phyloP scores from a whole-genome alignment of 139 green algal genomes.

The Picochlorum costavermella region DNA sequence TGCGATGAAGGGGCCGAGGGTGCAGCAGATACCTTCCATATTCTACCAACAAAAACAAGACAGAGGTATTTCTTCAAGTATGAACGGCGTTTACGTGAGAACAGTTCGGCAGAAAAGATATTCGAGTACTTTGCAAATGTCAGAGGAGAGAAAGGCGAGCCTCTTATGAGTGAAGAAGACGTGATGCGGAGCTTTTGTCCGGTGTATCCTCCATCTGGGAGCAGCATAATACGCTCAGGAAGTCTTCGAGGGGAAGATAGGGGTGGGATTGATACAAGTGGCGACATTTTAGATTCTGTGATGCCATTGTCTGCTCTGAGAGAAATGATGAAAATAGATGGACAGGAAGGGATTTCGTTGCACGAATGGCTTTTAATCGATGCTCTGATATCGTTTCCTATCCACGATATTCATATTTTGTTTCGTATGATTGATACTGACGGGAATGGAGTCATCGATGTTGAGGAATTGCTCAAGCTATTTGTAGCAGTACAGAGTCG shows the following conservation, averaged over 20 bases:
- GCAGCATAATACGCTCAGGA: slow-evolving; percentile 42
- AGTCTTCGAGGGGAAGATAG: slow-evolving; percentile 44
- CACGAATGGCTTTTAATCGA: slow-evolving; percentile 72
- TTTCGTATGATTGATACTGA: slow-evolving; percentile 67
- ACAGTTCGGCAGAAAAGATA: slow-evolving; percentile 67
- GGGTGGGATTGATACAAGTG: slow-evolving; percentile 12
- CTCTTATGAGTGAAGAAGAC: slow-evolving; percentile 39
- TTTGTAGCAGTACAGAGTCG: background rate
- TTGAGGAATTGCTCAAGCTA: slow-evolving; percentile 38
- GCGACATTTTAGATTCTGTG: slow-evolving; percentile 34
- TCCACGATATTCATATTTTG: slow-evolving; percentile 30
- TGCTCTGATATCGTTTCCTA: slow-evolving; percentile 51
- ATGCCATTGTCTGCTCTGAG: slow-evolving; percentile 44
- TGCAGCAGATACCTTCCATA: background rate
- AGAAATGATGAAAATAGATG: slow-evolving; percentile 21
- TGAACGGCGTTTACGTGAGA: slow-evolving; percentile 72
- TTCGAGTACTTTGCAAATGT: slow-evolving; percentile 72
- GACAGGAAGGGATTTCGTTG: slow-evolving; percentile 54
- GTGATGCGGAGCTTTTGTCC: slow-evolving; percentile 54
- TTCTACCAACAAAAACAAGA: slow-evolving; percentile 26
- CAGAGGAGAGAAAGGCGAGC: background rate
- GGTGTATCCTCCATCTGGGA: slow-evolving; percentile 59
- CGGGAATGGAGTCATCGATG: slow-evolving; percentile 41
- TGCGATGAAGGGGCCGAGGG: too few relatives aligned
- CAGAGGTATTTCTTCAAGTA: slow-evolving; percentile 64